Evolutionary conservation across 148 eudicot species (phyloP).

Genomic region (Fagopyrum homotropicum): DNA sequence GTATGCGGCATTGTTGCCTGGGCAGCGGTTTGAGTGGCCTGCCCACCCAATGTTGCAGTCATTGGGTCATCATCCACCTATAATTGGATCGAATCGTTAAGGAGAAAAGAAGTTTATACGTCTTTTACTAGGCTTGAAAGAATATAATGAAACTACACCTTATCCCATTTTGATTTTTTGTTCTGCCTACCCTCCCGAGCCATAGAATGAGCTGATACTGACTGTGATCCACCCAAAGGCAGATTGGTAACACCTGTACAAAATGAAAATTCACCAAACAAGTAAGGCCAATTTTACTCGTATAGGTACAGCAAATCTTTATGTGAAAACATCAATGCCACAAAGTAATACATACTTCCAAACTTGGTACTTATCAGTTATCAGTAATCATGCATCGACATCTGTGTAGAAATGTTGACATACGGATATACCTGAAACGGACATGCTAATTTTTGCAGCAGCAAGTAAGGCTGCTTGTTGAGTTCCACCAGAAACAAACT

Average conservation of each 20-base stretch:
- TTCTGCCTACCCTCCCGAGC: slow-evolving; percentile 74
- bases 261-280: slow-evolving; percentile 8
- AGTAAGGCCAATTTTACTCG: not conserved
- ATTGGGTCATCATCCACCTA: slow-evolving; percentile 86
- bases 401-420: not conserved
- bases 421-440: slow-evolving; percentile 49
- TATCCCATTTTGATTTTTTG: slow-evolving; percentile 98
- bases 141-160: slow-evolving; percentile 34
- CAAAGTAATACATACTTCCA: not conserved
- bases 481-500: slow-evolving; percentile 61
- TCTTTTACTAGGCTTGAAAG: no score
- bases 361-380: not conserved
- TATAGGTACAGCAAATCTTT: not conserved
- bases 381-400: not conserved
- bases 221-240: slow-evolving; percentile 35
- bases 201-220: slow-evolving; percentile 36
- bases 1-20: slow-evolving; percentile 57
- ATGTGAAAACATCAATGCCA: not conserved
- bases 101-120: not conserved
- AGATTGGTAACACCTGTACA: slow-evolving; percentile 40
- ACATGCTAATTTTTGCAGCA: slow-evolving; percentile 44
- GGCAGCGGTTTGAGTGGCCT: slow-evolving; percentile 49
- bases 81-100: slow-evolving; percentile 14
- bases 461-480: slow-evolving; percentile 45
- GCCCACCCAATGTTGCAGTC: slow-evolving; percentile 41